Base-by-base conservation (phyloP, 495 filamentous ascomycete genomes). In the Cladorrhinum samala region DNA sequence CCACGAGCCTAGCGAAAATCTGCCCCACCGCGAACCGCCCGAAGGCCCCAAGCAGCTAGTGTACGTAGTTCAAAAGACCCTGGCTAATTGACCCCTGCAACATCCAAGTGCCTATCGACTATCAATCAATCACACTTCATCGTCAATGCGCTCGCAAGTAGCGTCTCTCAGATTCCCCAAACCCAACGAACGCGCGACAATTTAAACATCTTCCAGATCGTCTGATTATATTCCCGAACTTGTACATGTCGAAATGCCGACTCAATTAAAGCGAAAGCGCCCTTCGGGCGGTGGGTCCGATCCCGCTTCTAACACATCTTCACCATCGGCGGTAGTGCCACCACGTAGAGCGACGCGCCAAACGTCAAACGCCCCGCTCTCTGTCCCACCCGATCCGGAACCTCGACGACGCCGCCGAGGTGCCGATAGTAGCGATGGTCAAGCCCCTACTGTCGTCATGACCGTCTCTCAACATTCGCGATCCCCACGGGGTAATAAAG, bases 291-390 rank as follows among this genome's bases (percentile, higher is more conserved):
- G 43, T 11, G 27, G 11, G 11, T 40, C 19, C 16, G 18, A 16
- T n/a, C 8, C 16, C 25, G 50, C 25, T 20, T 19, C 53, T 3
- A 23, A 52, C 21, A 18, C 27, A 9, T 8, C 54, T 21, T 14
- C 23, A 25, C 24, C 44, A 9, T 40, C 41, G 20, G 56, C 37
- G 21, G 18, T 36, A 27, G 55, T 56, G 24, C 50, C 55, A 21
- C 20, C 66, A 51, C 72, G 70, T 37, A 68, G 74, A 55, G 63
- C 71, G 48, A 77, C 74, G 45, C 71, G 74, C 49, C 67, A 62
- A 38, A 67, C 70, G 42, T 72, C 73, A 14, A 57, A 59, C 24
- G 54, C 61, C 44, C 65, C 69, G 40, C 59, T 53, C 41, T 46
- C 62, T 16, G 62, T 64, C 11, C 56, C 58, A 38, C 50, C 56